Conservation (phyloP, 2,329 filamentous ascomycete genomes). For the Albifimbria verrucaria region DNA sequence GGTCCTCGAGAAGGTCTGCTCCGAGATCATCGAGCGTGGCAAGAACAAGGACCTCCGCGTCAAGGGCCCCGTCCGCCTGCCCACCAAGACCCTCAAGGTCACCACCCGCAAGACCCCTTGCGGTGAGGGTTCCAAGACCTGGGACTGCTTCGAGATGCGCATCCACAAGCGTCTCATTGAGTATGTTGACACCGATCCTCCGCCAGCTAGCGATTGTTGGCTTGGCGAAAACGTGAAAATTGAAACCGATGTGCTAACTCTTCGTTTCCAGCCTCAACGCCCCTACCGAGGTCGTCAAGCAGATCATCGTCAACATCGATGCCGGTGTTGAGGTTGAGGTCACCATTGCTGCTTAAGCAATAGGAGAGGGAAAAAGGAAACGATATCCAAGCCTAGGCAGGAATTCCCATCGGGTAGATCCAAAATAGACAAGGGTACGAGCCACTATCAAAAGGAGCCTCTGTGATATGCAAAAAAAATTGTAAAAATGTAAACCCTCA, state of each 20-base stretch:
- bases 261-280: conserved; percentile 68
- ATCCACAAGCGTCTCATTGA: conserved; percentile 99
- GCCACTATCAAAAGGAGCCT: background rate
- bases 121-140: conserved; percentile 99
- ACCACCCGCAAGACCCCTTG: conserved; percentile 98
- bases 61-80: conserved; percentile 97
- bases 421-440: background rate
- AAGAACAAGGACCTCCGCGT: conserved; percentile 97
- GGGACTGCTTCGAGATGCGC: conserved; percentile 98
- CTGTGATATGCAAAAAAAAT: too few relatives aligned
- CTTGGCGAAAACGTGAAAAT: background rate
- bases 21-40: conserved; percentile 96
- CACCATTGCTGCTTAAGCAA: conserved; percentile 71
- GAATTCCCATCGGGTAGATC: background rate
- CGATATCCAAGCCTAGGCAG: background rate
- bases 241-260: conserved; percentile 9
- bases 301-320: conserved; percentile 95
- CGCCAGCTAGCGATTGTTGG: background rate
- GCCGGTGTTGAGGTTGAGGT: conserved; percentile 92
- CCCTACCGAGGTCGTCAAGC: conserved; percentile 95
- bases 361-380: background rate
- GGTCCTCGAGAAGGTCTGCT: conserved; percentile 96
- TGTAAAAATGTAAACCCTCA: too few relatives aligned
- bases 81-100: conserved; percentile 95
- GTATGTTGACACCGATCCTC: conserved; percentile 42